Evolutionary conservation across 768 basidiomycete species (phyloP).

Genomic region (Myochromella boudieri): DNA sequence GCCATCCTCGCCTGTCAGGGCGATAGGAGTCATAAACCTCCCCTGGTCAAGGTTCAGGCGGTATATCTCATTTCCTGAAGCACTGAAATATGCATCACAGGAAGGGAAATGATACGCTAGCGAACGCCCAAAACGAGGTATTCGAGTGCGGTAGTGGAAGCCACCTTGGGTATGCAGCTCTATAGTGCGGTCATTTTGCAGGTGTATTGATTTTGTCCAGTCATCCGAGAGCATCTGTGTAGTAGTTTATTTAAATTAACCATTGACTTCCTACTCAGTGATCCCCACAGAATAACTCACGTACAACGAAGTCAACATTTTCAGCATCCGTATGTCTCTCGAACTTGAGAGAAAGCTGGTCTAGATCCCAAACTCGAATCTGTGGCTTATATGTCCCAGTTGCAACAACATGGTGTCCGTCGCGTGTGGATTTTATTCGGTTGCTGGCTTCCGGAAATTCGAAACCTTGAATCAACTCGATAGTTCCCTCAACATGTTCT

Average conservation of each 20-base stretch:
- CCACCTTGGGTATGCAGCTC: conserved; percentile 94
- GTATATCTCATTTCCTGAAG: conserved; percentile 85
- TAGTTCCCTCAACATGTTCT: conserved; percentile 79
- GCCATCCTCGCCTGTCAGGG: conserved; percentile 47
- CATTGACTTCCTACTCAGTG: conserved; percentile 1
- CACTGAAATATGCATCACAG: conserved; percentile 86
- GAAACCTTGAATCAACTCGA: conserved; percentile 94
- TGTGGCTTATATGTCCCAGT: conserved; percentile 99
- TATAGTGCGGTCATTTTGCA: conserved; percentile 93
- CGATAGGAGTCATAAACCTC: conserved; percentile 82
- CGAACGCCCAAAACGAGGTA: conserved; percentile 92
- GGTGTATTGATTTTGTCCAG: conserved; percentile 98
- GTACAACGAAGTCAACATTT: conserved; percentile 97
- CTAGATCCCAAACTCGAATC: conserved; percentile 93
- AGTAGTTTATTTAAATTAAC: conserved; percentile 3
- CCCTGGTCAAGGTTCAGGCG: conserved; percentile 96
- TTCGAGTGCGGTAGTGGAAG: conserved; percentile 88
- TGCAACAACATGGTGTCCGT: conserved; percentile 90
- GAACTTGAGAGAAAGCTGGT: conserved; percentile 90
- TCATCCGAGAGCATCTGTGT: conserved; percentile 89
- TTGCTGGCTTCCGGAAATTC: conserved; percentile 97
- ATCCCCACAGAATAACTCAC: conserved; percentile 46
- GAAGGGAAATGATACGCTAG: conserved; percentile 93
- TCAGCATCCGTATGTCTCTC: conserved; percentile 95
- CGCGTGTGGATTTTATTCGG: conserved; percentile 84